Base-by-base conservation (phyloP, 2,329 filamentous ascomycete genomes). In the Hysterium pulicare region DNA sequence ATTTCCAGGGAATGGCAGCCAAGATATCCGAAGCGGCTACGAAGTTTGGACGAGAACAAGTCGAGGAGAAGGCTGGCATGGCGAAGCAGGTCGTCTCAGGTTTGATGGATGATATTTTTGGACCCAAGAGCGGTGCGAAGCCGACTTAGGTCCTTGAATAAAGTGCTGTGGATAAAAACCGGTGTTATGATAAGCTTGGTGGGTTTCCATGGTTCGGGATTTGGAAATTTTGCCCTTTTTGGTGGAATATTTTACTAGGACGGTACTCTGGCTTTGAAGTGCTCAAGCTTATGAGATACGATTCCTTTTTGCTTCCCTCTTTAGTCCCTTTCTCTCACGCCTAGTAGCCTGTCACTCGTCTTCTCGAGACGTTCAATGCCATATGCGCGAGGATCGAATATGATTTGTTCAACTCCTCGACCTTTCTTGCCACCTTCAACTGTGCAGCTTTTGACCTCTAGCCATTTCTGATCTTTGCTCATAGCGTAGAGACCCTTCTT, bases 1-100 rank as follows among this genome's bases (percentile, higher is more conserved):
- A 79, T 26, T 74, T 82, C 47, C 76, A 81, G 57, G 72, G 73
- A 32, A 66, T 82, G 58, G 76, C 77, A 17, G 74, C 77, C 46
- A 61, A 67, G 10, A 71, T 78, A 16, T 63, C 48, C 54, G 37
- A 66, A 59, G 47, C 68, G 58, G 59, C 58, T 3, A 51, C 20
- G n/a, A 55, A 47, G 32, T 34, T 60, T 28, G 40, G 48, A 9
- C 55, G 42, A 37, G 60, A 63, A 35, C 65, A 66, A 17, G 62
- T 69, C n/a, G 69, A 68, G 34, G 64, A 71, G 51, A 63, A 68
- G 46, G 65, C 64, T 17, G 59, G 69, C 13, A 65, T 69, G 54
- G 61, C 70, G 21, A 70, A 64, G 48, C 67, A 70, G 57, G 53
- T 76, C 28, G 77, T 71, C 71, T 62, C 49, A 32, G 72, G 70